Conservation (phyloP, 2,329 filamentous ascomycete species). For the Stagonosporopsis chrysanthemi region DNA sequence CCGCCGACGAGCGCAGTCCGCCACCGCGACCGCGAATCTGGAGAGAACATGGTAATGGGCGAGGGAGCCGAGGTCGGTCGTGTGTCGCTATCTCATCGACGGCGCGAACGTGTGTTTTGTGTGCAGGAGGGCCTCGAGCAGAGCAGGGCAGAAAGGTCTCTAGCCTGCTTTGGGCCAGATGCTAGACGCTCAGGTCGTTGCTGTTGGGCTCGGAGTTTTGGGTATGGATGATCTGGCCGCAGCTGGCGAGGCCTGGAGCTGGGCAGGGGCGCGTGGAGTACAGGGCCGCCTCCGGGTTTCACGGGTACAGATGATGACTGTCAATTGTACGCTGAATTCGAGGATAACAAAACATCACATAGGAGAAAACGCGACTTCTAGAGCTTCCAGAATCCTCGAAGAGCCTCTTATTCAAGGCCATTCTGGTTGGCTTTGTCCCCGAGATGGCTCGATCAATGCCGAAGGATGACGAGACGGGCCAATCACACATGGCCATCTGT, state of each 20-base stretch:
- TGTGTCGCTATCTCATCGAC: constrained; percentile 48
- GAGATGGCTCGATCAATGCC: constrained; percentile 16
- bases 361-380: not conserved
- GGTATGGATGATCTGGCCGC: constrained; percentile 39
- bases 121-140: not conserved
- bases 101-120: not conserved
- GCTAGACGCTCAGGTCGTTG: constrained; percentile 14
- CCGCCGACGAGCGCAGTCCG: constrained; percentile 44
- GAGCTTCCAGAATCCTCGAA: not conserved
- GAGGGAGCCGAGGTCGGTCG: constrained; percentile 27
- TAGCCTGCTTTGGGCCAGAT: constrained; percentile 8
- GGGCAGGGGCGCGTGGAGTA: constrained; percentile 12
- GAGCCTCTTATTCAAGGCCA: constrained; percentile 8
- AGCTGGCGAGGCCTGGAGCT: constrained; percentile 37
- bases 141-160: constrained; percentile 1
- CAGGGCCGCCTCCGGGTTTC: constrained; percentile 9
- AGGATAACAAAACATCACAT: not conserved
- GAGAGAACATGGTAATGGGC: constrained; percentile 34
- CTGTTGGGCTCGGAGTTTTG: constrained; percentile 22
- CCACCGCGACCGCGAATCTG: constrained; percentile 40
- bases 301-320: not conserved
- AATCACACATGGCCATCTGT: constrained; percentile 26
- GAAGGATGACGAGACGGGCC: constrained; percentile 18
- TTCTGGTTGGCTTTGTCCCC: constrained; percentile 23
- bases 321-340: not conserved